These are phyloP conservation scores for Kickxella alabastrina DNA, from an alignment of 192 early-diverging fungal species.

Conservation along the genomic window DNA sequence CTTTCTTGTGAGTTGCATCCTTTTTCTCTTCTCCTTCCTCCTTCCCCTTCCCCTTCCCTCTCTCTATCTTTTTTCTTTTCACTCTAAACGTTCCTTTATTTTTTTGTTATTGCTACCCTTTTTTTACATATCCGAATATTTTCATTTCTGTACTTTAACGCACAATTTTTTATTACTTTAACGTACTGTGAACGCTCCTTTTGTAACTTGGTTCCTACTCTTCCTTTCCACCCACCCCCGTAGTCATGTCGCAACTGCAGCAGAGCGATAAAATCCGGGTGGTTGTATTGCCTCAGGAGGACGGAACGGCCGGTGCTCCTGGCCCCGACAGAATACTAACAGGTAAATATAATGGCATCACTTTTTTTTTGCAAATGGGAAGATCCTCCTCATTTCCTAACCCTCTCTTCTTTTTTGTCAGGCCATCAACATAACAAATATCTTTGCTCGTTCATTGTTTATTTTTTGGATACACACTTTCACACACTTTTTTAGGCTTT, in stretches of 20 bases:
- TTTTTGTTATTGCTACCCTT: too few species aligned
- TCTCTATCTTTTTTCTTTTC: not conserved
- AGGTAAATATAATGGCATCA: conserved; percentile 3
- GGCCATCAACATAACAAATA: not conserved
- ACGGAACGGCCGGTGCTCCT: not conserved
- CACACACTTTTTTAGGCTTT: too few species aligned
- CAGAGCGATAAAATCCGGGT: conserved; percentile 3
- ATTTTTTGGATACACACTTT: too few species aligned
- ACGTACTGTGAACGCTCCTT: not conserved
- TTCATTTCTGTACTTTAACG: not conserved
- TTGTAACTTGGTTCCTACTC: not conserved
- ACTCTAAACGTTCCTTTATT: conserved; percentile 2
- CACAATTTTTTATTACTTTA: not conserved
- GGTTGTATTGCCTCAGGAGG: conserved; percentile 1
- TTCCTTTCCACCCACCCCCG: too few species aligned
- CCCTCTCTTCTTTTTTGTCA: not conserved
- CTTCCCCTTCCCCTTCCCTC: not conserved
- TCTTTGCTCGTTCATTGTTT: not conserved
- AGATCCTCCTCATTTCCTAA: not conserved
- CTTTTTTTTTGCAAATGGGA: not conserved
- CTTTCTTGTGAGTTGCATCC: not conserved
- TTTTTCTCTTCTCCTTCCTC: conserved; percentile 6
- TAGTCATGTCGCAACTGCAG: not conserved
- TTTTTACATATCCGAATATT: not conserved
- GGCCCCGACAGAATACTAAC: conserved; percentile 15